Evolutionary conservation across 805 yeast genomes (phyloP).

Genomic region (Vanderwaltozyma polyspora): DNA sequence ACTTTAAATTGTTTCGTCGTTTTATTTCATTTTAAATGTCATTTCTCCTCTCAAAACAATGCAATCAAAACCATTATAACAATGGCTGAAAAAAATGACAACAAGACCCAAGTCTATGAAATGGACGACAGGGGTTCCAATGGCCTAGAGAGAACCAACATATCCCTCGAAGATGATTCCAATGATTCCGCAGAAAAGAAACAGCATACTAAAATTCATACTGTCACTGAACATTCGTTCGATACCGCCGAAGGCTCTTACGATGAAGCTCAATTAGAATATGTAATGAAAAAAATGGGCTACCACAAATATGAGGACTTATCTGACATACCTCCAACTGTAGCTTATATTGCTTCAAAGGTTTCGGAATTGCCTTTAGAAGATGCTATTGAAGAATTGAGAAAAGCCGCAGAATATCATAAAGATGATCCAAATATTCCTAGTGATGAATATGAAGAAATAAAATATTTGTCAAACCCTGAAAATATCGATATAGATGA

Average conservation of each 20-base stretch:
- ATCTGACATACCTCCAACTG: slow-evolving; percentile 9
- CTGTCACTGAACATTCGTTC: background rate
- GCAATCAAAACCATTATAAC: too few species aligned
- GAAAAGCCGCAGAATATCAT: slow-evolving; percentile 32
- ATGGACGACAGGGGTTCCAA: too few species aligned
- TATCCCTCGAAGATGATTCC: too few species aligned
- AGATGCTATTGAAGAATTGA: slow-evolving; percentile 33
- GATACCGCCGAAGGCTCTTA: background rate
- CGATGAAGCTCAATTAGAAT: background rate
- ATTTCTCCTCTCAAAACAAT: too few species aligned
- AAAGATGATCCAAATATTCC: slow-evolving; percentile 40
- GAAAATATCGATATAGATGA: slow-evolving; percentile 11
- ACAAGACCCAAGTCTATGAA: too few species aligned
- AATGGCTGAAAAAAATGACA: too few species aligned
- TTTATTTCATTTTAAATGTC: too few species aligned
- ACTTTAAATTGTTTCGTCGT: too few species aligned
- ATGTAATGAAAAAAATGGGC: slow-evolving; percentile 4
- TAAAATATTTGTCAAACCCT: slow-evolving; percentile 22
- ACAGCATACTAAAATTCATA: background rate
- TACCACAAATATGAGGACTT: slow-evolving; percentile 9
- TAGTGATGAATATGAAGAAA: slow-evolving; percentile 26
- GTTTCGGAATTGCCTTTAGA: slow-evolving; percentile 27
- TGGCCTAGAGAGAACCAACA: too few species aligned
- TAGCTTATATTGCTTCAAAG: slow-evolving; percentile 33
- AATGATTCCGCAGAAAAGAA: too few species aligned